These are phyloP conservation scores for Ilyonectria sp. DNA, from an alignment of 2,329 filamentous ascomycete genomes.

Conservation along the genomic window DNA sequence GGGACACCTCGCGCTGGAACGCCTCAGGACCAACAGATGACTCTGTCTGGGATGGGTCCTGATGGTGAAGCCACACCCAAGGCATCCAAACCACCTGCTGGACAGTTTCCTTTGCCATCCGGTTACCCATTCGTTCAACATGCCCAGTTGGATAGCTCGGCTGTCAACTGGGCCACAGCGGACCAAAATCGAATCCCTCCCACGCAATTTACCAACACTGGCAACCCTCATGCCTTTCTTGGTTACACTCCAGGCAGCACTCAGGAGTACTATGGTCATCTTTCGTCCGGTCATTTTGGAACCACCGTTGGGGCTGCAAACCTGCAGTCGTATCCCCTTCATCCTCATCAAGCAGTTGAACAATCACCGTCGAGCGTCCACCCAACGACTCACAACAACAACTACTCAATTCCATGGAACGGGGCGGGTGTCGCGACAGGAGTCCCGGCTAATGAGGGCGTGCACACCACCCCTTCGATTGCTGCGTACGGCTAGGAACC, in stretches of 20 bases:
- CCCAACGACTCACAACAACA: background rate
- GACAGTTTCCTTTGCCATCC: background rate
- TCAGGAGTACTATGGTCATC: background rate
- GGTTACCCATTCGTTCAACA: background rate
- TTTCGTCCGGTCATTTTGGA: background rate
- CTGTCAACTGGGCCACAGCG: background rate
- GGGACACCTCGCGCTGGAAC: slow-evolving; percentile 16
- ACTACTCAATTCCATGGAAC: background rate
- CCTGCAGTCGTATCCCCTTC: background rate
- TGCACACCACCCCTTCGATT: background rate
- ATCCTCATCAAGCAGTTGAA: background rate
- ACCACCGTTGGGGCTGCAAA: background rate
- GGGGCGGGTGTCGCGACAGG: background rate
- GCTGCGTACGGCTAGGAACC: slow-evolving; percentile 18
- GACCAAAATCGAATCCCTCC: background rate
- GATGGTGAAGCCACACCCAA: background rate
- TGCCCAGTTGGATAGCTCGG: no score
- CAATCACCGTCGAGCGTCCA: background rate
- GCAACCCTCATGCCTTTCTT: background rate
- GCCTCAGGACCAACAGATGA: background rate
- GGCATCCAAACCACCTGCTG: background rate
- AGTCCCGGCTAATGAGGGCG: background rate
- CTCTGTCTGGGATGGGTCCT: background rate
- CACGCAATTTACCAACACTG: background rate
- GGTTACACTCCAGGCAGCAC: background rate